Conservation (phyloP, 2,329 filamentous ascomycete genomes). For the Tolypocladium ophioglossoides region DNA sequence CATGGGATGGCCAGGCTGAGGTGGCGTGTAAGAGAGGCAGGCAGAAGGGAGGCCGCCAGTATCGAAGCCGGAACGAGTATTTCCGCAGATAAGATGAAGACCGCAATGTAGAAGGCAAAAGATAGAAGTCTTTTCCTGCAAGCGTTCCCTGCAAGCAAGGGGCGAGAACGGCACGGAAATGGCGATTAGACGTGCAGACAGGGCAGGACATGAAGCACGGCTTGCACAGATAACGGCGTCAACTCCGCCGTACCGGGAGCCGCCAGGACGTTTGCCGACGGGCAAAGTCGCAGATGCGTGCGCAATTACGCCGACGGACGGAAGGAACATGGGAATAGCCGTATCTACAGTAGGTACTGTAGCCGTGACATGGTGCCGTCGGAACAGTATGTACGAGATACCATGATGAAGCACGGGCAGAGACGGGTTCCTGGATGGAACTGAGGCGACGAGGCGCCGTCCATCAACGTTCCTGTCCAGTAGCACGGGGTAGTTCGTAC, state of each 20-base stretch:
- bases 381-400: background rate
- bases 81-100: background rate
- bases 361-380: background rate
- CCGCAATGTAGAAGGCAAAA: background rate
- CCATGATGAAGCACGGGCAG: background rate
- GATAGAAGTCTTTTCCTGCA: background rate
- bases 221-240: background rate
- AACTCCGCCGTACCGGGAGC: background rate
- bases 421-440: constrained; percentile 3
- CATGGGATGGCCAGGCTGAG: background rate
- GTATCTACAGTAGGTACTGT: background rate
- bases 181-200: background rate
- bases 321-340: background rate
- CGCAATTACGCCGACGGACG: background rate
- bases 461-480: background rate
- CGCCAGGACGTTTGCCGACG: background rate
- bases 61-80: background rate
- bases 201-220: background rate
- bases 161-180: background rate
- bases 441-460: background rate
- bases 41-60: background rate
- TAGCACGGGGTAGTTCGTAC: background rate
- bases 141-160: background rate
- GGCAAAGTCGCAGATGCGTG: background rate
- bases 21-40: background rate